Evolutionary conservation across 228 moss, liverwort and hornwort genomes (phyloP), one percentile per base, ranked within the genome.

Genomic region (Sphagnum magellanicum): DNA sequence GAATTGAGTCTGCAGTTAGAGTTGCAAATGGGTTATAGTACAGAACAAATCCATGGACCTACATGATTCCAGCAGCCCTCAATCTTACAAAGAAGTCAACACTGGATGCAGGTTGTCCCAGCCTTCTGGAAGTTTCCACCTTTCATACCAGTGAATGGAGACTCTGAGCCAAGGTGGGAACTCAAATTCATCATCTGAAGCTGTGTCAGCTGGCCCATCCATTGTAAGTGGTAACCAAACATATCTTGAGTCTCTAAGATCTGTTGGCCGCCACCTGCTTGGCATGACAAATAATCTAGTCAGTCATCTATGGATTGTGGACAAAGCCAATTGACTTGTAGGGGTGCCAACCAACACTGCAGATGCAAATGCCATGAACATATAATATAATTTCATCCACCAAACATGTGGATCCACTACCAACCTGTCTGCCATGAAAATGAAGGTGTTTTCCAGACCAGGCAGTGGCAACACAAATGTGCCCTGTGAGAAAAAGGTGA

Each of bases 401-500:
- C 32, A 32, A 32, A 32, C 3, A 32, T 32, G 32, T 32, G 32
- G 32, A 32, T 32, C 32, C 32, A 32, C 32, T 32, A 32, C 32
- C 32, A 32, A 81, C 87, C 87, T 90, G 77, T 98, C 98, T 50
- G 83, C 94, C 89, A 98, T 89, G 70, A 87, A 98, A 60, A 93
- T 71, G 68, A 90, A 98, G 8, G 73, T 68, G 65, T 98, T 82
- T 60, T 85, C 16, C 67, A 94, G 67, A 76, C 92, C 94, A 69
- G 90, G 94, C 16, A 98, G 70, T 67, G 98, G 98, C 63, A 94
- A 74, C 66, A 98, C 92, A 78, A 90, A 98, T 47, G 92, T 94
- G 48, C 89, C 88, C 81, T 98, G 98, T 6, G 98, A 94, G 74
- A 80, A 84, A 67, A 98, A 98, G n/a, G 98, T 94, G 64, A 81